These are phyloP conservation scores for Cudoniella acicularis DNA, from an alignment of 495 filamentous ascomycete genomes.

Conservation along the genomic window DNA sequence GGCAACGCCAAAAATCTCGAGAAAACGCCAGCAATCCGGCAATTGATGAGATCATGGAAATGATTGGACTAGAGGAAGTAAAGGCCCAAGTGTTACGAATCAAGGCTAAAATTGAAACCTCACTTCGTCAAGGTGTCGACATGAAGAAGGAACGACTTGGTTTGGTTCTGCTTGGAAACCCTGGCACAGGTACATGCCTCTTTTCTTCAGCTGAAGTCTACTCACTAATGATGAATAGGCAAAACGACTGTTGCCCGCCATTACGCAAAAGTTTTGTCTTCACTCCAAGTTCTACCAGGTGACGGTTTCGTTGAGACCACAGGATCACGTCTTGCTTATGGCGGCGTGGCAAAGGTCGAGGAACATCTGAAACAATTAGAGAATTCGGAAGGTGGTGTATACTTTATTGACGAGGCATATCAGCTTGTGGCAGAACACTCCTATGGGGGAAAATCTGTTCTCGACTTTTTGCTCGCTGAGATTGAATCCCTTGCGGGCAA, in stretches of 20 bases:
- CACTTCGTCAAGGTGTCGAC: slow-evolving; percentile 51
- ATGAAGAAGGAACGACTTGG: slow-evolving; percentile 59
- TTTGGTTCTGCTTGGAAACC: slow-evolving; percentile 68
- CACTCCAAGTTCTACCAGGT: slow-evolving; percentile 54
- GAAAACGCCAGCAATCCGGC: slow-evolving; percentile 47
- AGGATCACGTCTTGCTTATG: slow-evolving; percentile 61
- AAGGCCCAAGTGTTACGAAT: slow-evolving; percentile 62
- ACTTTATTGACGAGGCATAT: slow-evolving; percentile 66
- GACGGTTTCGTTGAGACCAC: slow-evolving; percentile 62
- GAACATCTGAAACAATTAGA: slow-evolving; percentile 54
- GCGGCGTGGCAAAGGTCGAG: slow-evolving; percentile 54
- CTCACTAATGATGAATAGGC: slow-evolving; percentile 38
- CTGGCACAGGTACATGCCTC: slow-evolving; percentile 61
- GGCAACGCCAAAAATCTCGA: slow-evolving; percentile 55
- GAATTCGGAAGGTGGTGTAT: slow-evolving; percentile 57
- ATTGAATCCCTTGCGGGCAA: slow-evolving; percentile 73
- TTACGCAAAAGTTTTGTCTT: slow-evolving; percentile 65
- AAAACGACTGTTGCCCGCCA: slow-evolving; percentile 81
- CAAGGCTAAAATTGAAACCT: slow-evolving; percentile 63
- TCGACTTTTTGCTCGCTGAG: slow-evolving; percentile 73
- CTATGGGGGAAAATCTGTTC: slow-evolving; percentile 53
- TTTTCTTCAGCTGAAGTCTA: neutral
- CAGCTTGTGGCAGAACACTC: slow-evolving; percentile 46
- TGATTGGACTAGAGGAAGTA: slow-evolving; percentile 71
- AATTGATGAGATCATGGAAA: slow-evolving; percentile 63